These are phyloP conservation scores for Adansonia digitata DNA, from an alignment of 345 rosid species.

Conservation along the genomic window DNA sequence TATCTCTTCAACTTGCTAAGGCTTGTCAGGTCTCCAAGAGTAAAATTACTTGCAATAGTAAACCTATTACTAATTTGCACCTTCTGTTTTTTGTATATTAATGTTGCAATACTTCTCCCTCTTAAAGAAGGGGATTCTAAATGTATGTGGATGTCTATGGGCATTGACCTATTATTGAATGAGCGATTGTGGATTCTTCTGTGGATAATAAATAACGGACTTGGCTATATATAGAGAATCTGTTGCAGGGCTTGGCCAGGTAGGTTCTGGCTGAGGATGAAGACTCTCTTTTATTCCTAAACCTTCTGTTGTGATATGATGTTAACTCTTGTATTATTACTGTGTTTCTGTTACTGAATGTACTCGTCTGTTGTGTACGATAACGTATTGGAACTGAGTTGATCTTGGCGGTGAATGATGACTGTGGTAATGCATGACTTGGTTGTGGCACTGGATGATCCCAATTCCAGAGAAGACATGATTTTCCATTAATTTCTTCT, in stretches of 20 bases:
- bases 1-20: background rate
- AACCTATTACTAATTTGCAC: background rate
- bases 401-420: background rate
- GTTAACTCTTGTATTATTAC: background rate
- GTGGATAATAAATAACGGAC: background rate
- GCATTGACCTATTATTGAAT: background rate
- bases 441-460: background rate
- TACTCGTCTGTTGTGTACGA: no score
- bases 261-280: background rate
- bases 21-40: background rate
- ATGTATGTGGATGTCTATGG: background rate
- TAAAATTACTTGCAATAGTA: background rate
- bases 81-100: background rate
- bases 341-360: background rate
- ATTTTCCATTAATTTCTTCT: background rate
- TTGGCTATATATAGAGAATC: background rate
- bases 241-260: background rate
- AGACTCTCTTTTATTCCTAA: background rate
- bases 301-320: background rate
- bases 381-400: background rate
- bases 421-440: background rate
- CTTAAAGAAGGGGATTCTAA: background rate
- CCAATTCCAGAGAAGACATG: background rate
- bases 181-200: background rate
- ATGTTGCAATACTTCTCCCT: background rate